Conservation (phyloP, 495 filamentous ascomycete species). For the Achaetomiella virescens region DNA sequence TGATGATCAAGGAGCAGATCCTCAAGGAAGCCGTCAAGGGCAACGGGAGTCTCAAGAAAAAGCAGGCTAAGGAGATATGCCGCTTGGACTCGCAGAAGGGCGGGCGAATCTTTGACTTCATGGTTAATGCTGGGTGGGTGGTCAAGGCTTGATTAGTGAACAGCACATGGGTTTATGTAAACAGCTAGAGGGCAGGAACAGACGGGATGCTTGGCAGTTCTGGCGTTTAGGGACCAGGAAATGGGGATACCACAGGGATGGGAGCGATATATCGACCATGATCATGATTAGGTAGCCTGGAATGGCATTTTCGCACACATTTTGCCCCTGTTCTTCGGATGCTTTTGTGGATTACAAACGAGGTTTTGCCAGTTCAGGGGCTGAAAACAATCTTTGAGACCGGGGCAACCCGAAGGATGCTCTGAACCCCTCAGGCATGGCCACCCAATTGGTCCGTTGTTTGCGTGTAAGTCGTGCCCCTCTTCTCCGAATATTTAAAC, state of each 20-base stretch:
- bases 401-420: slow-evolving; percentile 7
- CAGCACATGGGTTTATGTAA: background rate
- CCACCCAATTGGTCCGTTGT: background rate
- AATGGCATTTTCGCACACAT: background rate
- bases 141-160: slow-evolving; percentile 51
- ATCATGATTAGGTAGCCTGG: background rate
- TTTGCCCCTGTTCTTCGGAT: background rate
- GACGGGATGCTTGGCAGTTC: background rate
- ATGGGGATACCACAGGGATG: slow-evolving; percentile 13
- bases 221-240: background rate
- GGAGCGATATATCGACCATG: background rate
- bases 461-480: slow-evolving; percentile 2
- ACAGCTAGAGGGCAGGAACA: background rate
- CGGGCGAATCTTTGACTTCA: slow-evolving; percentile 82
- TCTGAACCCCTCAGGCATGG: background rate
- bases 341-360: background rate
- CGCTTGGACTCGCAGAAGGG: slow-evolving; percentile 48
- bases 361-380: slow-evolving; percentile 7
- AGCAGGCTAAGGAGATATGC: slow-evolving; percentile 63
- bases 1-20: slow-evolving; percentile 86
- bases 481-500: slow-evolving; percentile 3
- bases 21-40: slow-evolving; percentile 83
- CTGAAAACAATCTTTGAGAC: background rate
- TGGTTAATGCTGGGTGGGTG: slow-evolving; percentile 89
- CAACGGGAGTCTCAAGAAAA: slow-evolving; percentile 85